Evolutionary conservation across 371 early-diverging fungal species (phyloP), one percentile per base, ranked within the genome.

Genomic region (Apophysomyces trapeziformis): DNA sequence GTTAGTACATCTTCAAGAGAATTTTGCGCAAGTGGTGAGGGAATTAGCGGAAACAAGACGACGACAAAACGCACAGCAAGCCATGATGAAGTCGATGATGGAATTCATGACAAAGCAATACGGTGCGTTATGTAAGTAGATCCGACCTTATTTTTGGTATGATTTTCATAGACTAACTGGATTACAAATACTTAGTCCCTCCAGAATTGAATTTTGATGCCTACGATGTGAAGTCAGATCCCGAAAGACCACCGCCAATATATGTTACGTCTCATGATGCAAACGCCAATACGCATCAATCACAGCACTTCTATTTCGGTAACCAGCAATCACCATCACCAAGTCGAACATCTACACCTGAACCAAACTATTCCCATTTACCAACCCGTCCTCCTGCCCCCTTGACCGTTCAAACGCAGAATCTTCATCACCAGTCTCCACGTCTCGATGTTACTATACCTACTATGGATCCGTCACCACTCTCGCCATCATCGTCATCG

Each of bases 1-100:
- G 64, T 74, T 91, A 44, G 75, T 78, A 36, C 83, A 85, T 36
- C 75, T 93, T 12, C 87, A 89, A 66, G 85, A 86, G 41, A 84
- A 85, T 57, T 84, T 88, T 68, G 67, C 69, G 16, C 86, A 86
- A 65, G 85, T 91, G 16, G 73, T 82, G 16, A 75, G 87, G 38
- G 91, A 93, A 68, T 76, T 93, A 61, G 70, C 77, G 7, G 90
- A 90, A 67, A 84, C 86, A 2, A 84, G 84, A 57, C 77, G 85
- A 64, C 83, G 81, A 61, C 87, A 87, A 66, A 58, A 39, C 12
- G 66, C 77, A n/a, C 90, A 87, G 56, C 85, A 89, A 73, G 71
- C 80, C 43, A 57, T 84, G 67, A 76, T 87, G 67, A 84, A 80
- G 66, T 74, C 63, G 36, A 75, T 87, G 78, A 72, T 84, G 63